Evolutionary conservation across 192 early-diverging fungal genomes (phyloP), one percentile per base, ranked within the genome.

Genomic region (Entomortierella parvispora): DNA sequence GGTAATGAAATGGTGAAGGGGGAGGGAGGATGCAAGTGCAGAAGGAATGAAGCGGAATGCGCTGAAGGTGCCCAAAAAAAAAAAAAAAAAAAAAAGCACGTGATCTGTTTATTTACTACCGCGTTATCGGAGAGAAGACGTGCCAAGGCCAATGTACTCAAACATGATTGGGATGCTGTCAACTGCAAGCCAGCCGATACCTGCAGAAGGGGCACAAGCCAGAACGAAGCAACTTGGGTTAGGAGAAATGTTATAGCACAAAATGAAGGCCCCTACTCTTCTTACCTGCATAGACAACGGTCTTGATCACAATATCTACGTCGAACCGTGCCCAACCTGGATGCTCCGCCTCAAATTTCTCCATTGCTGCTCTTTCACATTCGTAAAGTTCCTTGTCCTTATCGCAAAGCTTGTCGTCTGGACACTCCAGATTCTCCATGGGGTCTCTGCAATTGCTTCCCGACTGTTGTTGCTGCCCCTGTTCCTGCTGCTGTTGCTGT

Each of bases 291-390:
- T 87, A 87, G 28, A 87, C 85, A 40, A 87, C 84, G 18, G 84
- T 68, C 68, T 87, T 87, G 52, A 83, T 87, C 23, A 87, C 85
- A 62, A 87, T 87, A 51, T 87, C 85, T 4, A 87, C 80, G 65
- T 87, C 85, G 42, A 84, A 87, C 4, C 83, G 74, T 33, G 65
- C 74, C 74, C 74, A 77, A n/a, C 65, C 40, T 17, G 74, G 74
- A 64, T 77, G 65, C 55, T 77, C 74, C 29, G 42, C 60, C 17
- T 77, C 74, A 46, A 77, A 77, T n/a, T 62, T 61, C 25, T 77
- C 74, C 74, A 68, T 68, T 8, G 74, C 74, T 11, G 44, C 54
- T 17, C 66, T 52, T 23, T 77, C 74, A 9, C 58, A 77, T 17
- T 67, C 74, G 40, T 77, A 65, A 25, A 77, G 48, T 33, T 68